Conservation (phyloP, 2,329 filamentous ascomycete genomes). For the Talaromyces sp. region DNA sequence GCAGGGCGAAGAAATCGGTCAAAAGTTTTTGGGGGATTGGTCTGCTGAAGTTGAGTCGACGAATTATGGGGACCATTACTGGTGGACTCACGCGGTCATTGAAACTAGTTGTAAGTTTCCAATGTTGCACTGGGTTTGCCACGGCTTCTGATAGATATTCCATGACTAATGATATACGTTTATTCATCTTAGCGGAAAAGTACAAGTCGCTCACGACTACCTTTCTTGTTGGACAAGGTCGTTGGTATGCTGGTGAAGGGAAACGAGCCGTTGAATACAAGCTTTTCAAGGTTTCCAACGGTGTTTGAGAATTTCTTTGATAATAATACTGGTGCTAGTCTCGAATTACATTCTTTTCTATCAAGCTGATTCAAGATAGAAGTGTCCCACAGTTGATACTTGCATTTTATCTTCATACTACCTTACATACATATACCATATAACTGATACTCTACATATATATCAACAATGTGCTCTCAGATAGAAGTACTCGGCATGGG, state of each 20-base stretch:
- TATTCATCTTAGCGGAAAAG: neutral
- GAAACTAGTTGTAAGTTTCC: neutral
- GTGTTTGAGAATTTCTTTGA: slow-evolving; percentile 34
- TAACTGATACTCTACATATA: too few relatives aligned
- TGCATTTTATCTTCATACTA: too few relatives aligned
- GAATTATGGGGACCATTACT: neutral
- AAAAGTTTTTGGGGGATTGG: neutral
- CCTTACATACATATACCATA: too few relatives aligned
- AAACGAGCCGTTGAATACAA: neutral
- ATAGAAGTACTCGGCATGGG: too few relatives aligned
- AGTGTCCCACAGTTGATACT: too few relatives aligned
- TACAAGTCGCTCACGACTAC: neutral
- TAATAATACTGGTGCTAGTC: too few relatives aligned
- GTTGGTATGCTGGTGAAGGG: neutral
- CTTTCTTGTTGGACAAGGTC: neutral
- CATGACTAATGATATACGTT: neutral
- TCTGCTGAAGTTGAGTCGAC: neutral
- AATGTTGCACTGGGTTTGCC: neutral
- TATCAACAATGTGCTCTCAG: too few relatives aligned
- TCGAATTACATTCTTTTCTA: too few relatives aligned
- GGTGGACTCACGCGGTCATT: neutral
- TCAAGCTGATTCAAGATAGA: too few relatives aligned
- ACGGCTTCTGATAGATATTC: neutral
- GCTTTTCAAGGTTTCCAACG: neutral
- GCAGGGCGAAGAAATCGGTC: neutral